These are phyloP conservation scores for Telfairia occidentalis DNA, from an alignment of 331 rosid genomes.

Conservation along the genomic window DNA sequence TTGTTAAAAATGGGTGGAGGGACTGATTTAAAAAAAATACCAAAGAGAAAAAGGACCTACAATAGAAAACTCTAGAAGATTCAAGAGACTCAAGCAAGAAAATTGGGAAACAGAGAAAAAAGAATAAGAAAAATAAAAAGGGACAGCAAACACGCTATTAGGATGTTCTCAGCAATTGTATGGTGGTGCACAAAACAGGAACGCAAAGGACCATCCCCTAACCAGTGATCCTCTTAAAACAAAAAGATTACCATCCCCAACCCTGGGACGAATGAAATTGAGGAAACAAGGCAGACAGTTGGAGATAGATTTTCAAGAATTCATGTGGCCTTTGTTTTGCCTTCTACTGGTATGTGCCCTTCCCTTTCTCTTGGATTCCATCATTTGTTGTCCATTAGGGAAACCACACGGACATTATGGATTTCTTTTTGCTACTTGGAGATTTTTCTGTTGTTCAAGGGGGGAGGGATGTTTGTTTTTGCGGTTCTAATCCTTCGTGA, in stretches of 20 bases:
- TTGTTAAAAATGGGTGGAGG: background rate
- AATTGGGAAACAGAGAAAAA: background rate
- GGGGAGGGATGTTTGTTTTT: no score
- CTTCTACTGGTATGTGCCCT: no score
- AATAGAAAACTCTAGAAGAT: background rate
- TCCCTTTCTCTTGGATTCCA: no score
- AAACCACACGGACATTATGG: no score
- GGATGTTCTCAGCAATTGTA: background rate
- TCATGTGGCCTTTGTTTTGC: no score
- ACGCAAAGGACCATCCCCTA: background rate
- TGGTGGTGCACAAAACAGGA: background rate
- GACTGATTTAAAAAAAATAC: background rate
- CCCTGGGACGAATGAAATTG: background rate
- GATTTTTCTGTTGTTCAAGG: no score
- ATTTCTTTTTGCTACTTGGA: no score
- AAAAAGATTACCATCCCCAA: background rate
- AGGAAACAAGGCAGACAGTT: background rate
- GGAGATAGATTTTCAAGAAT: background rate
- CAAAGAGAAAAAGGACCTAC: background rate
- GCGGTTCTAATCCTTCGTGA: no score
- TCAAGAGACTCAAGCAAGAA: background rate
- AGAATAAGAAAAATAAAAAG: no score
- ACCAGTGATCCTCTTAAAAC: background rate
- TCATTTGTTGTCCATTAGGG: no score
- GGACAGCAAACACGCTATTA: background rate